Percentiles rank a stretch among this genome's conserved stretches.
These are phyloP conservation scores for Agaricales sp. DNA, from an alignment of 1,284 basidiomycete genomes.

Conservation along the genomic window DNA sequence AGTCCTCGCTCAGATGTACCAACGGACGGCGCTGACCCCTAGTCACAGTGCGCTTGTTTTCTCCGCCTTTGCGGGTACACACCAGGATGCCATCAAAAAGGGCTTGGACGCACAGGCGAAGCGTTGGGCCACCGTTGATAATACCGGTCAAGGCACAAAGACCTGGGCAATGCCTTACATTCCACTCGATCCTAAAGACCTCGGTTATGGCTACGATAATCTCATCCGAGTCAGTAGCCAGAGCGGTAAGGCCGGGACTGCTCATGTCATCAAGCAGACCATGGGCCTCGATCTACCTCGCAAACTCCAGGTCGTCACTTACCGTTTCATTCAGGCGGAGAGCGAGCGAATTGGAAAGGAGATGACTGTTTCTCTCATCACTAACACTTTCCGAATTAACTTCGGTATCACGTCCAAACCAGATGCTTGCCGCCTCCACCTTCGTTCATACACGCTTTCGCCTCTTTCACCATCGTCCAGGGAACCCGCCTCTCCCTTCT, in stretches of 20 bases:
- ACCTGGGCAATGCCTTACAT: constrained; percentile 86
- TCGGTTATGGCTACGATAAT: constrained; percentile 85
- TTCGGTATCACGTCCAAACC: constrained; percentile 60
- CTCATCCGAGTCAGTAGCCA: constrained; percentile 91
- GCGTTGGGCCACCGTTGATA: constrained; percentile 35
- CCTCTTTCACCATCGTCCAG: constrained; percentile 18
- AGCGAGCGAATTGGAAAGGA: constrained; percentile 81
- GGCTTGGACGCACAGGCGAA: constrained; percentile 70
- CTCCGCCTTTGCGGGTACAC: constrained; percentile 86
- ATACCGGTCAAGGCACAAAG: constrained; percentile 38
- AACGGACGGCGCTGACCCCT: too few relatives aligned
- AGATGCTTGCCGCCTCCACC: constrained; percentile 15
- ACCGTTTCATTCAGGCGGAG: constrained; percentile 79
- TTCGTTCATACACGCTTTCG: constrained; percentile 18
- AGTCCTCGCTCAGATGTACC: too few relatives aligned
- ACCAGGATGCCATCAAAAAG: constrained; percentile 93
- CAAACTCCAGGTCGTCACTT: constrained; percentile 84
- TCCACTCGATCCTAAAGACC: constrained; percentile 82
- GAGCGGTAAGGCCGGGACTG: constrained; percentile 80
- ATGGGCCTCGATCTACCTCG: constrained; percentile 78
- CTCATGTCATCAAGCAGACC: constrained; percentile 80
- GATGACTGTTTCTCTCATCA: constrained; percentile 37
- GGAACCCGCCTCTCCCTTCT: constrained; percentile 18
- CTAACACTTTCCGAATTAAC: constrained; percentile 61
- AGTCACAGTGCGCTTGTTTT: constrained; percentile 55